phyloP scores from a whole-genome alignment of 2,329 filamentous ascomycete genomes.

The Phyllosticta paracitricarpa region DNA sequence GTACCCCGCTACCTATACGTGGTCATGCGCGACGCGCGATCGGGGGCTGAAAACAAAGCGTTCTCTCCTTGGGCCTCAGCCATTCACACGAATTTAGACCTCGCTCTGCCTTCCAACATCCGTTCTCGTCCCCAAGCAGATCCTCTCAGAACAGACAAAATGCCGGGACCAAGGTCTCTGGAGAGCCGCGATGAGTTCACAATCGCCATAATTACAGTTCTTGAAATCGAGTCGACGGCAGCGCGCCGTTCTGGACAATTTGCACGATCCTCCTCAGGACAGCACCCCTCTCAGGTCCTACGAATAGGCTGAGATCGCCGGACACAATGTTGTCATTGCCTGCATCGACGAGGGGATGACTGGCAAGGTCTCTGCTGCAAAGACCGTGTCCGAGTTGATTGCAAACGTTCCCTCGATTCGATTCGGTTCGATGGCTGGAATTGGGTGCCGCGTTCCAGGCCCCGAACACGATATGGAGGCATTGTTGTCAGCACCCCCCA shows the following conservation, averaged over 20 bases:
- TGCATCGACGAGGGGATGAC: slow-evolving; percentile 22
- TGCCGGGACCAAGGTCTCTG: neutral
- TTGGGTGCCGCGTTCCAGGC: slow-evolving; percentile 15
- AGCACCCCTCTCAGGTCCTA: neutral
- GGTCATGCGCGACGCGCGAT: no score
- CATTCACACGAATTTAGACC: no score
- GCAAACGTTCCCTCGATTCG: neutral
- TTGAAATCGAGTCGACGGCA: neutral
- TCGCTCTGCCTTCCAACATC: no score
- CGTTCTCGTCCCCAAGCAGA: no score
- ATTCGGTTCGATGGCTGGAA: slow-evolving; percentile 1
- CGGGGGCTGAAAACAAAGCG: no score
- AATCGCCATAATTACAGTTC: neutral
- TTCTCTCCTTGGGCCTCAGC: no score
- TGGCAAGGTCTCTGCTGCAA: slow-evolving; percentile 17
- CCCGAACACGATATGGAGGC: slow-evolving; percentile 19
- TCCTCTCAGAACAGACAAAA: neutral
- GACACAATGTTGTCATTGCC: slow-evolving; percentile 9
- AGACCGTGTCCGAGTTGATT: neutral
- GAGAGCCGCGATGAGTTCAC: neutral
- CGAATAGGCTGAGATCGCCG: neutral
- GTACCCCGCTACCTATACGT: no score
- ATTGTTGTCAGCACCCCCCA: slow-evolving; percentile 18
- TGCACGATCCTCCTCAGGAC: neutral
- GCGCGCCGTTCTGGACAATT: neutral